A percentile compares a stretch with the other conserved stretches of the same genome.
These are phyloP conservation scores for Zangia roseola DNA, from an alignment of 768 basidiomycete genomes.

Conservation along the genomic window DNA sequence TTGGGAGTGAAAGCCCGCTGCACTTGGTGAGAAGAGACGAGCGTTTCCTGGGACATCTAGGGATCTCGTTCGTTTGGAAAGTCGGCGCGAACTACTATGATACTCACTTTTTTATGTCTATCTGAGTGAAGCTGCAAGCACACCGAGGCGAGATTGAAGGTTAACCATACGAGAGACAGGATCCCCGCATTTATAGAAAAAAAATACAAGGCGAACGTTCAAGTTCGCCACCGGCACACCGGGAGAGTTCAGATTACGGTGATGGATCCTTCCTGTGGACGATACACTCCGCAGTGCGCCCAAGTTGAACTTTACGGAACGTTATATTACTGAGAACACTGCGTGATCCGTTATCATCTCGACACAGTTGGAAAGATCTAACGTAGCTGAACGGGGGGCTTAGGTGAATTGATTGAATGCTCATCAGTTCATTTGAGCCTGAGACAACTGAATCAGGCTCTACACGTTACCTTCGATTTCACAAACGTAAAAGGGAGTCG, in stretches of 20 bases:
- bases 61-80: neutral
- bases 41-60: slow-evolving; percentile 4
- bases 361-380: neutral
- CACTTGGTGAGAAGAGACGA: slow-evolving; percentile 8
- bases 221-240: no score
- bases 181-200: slow-evolving; percentile 11
- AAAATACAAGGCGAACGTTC: neutral
- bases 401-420: neutral
- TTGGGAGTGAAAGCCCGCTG: slow-evolving; percentile 33
- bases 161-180: neutral
- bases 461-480: no score
- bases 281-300: neutral
- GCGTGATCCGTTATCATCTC: neutral
- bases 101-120: slow-evolving; percentile 11
- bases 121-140: neutral
- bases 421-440: neutral
- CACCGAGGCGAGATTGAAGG: neutral
- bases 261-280: neutral
- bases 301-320: neutral
- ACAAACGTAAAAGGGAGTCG: no score
- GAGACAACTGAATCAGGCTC: no score
- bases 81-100: neutral
- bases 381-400: slow-evolving; percentile 2
- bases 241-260: no score
- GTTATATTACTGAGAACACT: neutral